A percentile compares a stretch with the other conserved stretches of the same genome.
These are phyloP conservation scores for Vanrija sp. DNA, from an alignment of 1,284 basidiomycete species.

Conservation along the genomic window DNA sequence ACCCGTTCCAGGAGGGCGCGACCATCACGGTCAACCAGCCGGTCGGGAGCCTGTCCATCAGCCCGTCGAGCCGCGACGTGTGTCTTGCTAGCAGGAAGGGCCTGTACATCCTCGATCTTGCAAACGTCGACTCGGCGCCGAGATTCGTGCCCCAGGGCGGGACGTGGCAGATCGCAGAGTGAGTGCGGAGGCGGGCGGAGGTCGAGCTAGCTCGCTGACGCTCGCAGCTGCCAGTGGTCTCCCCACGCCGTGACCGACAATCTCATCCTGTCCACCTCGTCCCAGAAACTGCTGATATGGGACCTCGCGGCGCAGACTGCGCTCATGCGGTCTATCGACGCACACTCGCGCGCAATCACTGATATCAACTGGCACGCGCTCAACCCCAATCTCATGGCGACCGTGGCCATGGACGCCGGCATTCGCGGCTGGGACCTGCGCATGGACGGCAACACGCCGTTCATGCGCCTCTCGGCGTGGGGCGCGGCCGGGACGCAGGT, in stretches of 20 bases:
- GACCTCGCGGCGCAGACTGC: conserved; percentile 66
- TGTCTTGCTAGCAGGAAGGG: conserved; percentile 69
- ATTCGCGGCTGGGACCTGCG: conserved; percentile 72
- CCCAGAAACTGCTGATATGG: conserved; percentile 95
- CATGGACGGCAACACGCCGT: conserved; percentile 32
- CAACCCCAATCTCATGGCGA: conserved; percentile 62
- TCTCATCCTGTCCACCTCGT: conserved; percentile 91
- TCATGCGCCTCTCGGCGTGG: conserved; percentile 50
- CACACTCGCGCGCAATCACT: conserved; percentile 87
- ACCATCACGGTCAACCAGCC: conserved; percentile 50
- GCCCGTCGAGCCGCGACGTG: conserved; percentile 49
- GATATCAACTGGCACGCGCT: conserved; percentile 93
- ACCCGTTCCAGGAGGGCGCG: conserved; percentile 40
- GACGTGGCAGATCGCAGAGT: conserved; percentile 89
- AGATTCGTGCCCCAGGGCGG: conserved; percentile 92
- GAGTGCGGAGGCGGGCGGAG: conserved; percentile 16
- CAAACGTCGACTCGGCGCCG: conserved; percentile 79
- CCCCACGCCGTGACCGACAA: conserved; percentile 79
- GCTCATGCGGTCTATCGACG: conserved; percentile 73
- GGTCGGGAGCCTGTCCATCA: conserved; percentile 51
- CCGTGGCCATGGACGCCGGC: conserved; percentile 52
- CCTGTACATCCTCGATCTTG: conserved; percentile 92
- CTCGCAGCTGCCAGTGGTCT: conserved; percentile 75
- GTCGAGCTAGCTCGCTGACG: not conserved
- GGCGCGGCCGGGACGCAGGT: conserved; percentile 66